Base-by-base conservation (phyloP, 768 basidiomycete genomes). In the Boletus subparvulus region DNA sequence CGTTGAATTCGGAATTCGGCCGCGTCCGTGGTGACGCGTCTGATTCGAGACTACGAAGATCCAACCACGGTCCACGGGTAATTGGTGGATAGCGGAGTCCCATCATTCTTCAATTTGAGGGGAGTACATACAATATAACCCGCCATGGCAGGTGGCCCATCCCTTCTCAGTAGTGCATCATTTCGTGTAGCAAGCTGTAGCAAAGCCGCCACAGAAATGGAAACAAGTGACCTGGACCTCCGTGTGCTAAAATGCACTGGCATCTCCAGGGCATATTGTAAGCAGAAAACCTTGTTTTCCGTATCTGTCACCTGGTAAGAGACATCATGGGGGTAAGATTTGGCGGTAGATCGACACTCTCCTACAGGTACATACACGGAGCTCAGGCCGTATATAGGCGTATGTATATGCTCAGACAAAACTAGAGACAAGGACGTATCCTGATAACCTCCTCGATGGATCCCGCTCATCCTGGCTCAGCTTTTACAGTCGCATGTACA, bases 381-480 rank as follows among this genome's bases (percentile, higher is more conserved):
- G 8, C 39, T 36, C 30, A 40, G 41, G 44, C 33, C 36, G 9
- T 4, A 26, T 17, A 7, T 8, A 3, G 30, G 47, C 7, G 6
- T 28, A 28, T 16, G 4, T 16, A 19, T 10, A 6, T 17, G 12
- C n/a, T 21, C 30, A 9, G 28, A 48, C n/a, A 19, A 35, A 40
- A 30, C 19, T 8, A 41, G 16, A 59, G 5, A 21, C 28, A 24
- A 42, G 9, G 16, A 33, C 30, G 28, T 28, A 8, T 28, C 19
- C 12, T 14, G 11, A 26, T 16, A n/a, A 1, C 32, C 33, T 28
- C 43, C 21, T 55, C 17, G 33, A 11, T 24, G 1, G 4, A 9
- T 13, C 14, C 14, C 36, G 30, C 24, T 55, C 48, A 58, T 28
- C 50, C 58, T 12, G 60, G 47, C 11, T 67, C 65, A 19, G 56